Percentiles rank a stretch among this genome's conserved stretches.
Conservation (phyloP, 1,139 yeast genomes). For the Blastobotrys raffinosifermentans region DNA sequence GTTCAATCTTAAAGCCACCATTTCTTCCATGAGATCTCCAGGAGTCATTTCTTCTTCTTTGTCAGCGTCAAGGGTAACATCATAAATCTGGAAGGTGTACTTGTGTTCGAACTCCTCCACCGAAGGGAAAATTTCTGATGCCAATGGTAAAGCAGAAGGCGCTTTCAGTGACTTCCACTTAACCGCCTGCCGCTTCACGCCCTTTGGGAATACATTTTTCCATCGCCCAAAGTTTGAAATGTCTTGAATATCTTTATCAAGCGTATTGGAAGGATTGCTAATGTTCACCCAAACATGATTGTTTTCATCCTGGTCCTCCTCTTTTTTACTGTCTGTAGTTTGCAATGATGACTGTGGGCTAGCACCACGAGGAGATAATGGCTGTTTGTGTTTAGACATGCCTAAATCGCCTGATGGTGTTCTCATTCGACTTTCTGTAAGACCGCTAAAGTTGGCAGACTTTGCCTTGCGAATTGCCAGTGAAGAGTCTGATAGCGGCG, state of each 20-base stretch:
- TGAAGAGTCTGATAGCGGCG: too few relatives aligned
- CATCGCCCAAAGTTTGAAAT: constrained; percentile 56
- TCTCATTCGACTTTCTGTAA: background rate
- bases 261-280: constrained; percentile 27
- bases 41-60: constrained; percentile 49
- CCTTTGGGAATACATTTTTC: constrained; percentile 80
- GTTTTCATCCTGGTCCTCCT: constrained; percentile 11
- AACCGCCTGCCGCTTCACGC: constrained; percentile 57
- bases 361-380: constrained; percentile 2
- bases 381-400: background rate
- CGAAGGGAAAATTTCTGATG: constrained; percentile 72
- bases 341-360: background rate
- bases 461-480: too few relatives aligned
- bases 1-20: constrained; percentile 76
- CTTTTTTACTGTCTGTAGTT: background rate
- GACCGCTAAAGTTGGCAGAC: too few relatives aligned
- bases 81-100: constrained; percentile 52
- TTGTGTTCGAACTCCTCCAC: constrained; percentile 47
- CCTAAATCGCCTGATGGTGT: background rate
- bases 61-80: constrained; percentile 52
- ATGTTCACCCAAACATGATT: constrained; percentile 28
- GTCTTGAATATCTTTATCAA: constrained; percentile 19
- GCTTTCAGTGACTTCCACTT: constrained; percentile 92
- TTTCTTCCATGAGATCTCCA: constrained; percentile 68
- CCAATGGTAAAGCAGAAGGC: constrained; percentile 87